Evolutionary conservation across 768 basidiomycete species (phyloP), one percentile per base, ranked within the genome.

Genomic region (Russula vinacea): DNA sequence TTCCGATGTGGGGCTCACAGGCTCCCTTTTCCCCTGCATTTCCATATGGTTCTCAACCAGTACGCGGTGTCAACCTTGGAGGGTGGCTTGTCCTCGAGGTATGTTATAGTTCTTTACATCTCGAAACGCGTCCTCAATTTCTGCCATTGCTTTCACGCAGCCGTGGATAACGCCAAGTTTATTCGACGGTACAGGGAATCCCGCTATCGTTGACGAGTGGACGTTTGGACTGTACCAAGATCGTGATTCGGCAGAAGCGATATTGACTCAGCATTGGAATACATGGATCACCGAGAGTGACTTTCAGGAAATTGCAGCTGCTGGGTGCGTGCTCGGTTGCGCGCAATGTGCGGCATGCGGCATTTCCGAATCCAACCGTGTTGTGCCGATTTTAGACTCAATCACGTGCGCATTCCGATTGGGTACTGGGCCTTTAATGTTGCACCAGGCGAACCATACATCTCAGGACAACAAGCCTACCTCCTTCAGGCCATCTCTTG

Each of bases 351-450:
- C 17, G 14, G 32, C 6, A 6, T 32, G n/a, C 33, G 22, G 29
- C 29, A 29, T 29, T 29, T 47, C n/a, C 5, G 10, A 49, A 24
- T 49, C 13, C 17, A 29, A 58, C 33, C 19, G 42, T 24, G 52
- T 51, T 52, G 39, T 33, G 33, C 47, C 60, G 32, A 59, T 60
- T 42, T n/a, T 70, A 89, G 90, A 17, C 77, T 92, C 58, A 93
- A 92, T 71, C 90, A 92, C 73, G 87, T 93, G 61, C 84, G 91
- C 52, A 71, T 93, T 42, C 91, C 92, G 16, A 90, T 95, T 50
- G 94, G 92, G 14, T 96, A 90, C 74, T 95, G 91, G 91, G 92
- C 89, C 1, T 92, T 87, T 70, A 91, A 94, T 62, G 84, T 92
- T 40, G 80, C 82, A 24, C 78, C 79, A 14, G 90, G 90, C 5